phyloP scores from a whole-genome alignment of 805 yeast genomes.

The Saccharomyces paradoxus region DNA sequence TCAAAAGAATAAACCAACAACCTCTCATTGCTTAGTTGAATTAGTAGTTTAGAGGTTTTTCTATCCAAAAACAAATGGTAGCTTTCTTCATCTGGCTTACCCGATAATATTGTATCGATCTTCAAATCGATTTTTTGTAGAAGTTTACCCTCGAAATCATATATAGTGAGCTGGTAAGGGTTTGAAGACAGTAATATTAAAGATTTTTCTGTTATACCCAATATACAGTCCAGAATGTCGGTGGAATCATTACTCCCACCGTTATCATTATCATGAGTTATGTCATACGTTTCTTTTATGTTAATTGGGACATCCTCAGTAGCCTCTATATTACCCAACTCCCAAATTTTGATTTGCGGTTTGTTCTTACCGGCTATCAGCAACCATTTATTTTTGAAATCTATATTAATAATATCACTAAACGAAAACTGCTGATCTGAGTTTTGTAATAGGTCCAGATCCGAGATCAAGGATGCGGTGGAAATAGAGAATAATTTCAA shows the following conservation, averaged over 20 bases:
- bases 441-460: neutral
- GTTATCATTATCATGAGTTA: conserved; percentile 2
- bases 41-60: conserved; percentile 24
- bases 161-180: conserved; percentile 20
- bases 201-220: conserved; percentile 30
- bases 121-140: conserved; percentile 20
- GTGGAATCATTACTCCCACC: neutral
- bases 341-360: conserved; percentile 11
- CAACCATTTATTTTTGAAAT: conserved; percentile 26
- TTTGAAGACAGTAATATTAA: conserved; percentile 18
- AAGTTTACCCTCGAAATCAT: conserved; percentile 23
- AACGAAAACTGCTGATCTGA: conserved; percentile 2
- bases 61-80: conserved; percentile 19
- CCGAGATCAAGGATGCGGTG: neutral
- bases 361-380: conserved; percentile 11
- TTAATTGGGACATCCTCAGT: conserved; percentile 2
- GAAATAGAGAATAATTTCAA: neutral
- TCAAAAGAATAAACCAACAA: conserved; percentile 27
- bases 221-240: conserved; percentile 12
- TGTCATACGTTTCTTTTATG: conserved; percentile 9
- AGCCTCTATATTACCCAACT: conserved; percentile 6
- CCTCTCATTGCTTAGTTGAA: conserved; percentile 14
- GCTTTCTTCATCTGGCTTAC: conserved; percentile 2
- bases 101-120: conserved; percentile 5
- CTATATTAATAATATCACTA: conserved; percentile 14